phyloP scores from a whole-genome alignment of 805 yeast species.

The Yamadazyma takamatsuzukensis region DNA sequence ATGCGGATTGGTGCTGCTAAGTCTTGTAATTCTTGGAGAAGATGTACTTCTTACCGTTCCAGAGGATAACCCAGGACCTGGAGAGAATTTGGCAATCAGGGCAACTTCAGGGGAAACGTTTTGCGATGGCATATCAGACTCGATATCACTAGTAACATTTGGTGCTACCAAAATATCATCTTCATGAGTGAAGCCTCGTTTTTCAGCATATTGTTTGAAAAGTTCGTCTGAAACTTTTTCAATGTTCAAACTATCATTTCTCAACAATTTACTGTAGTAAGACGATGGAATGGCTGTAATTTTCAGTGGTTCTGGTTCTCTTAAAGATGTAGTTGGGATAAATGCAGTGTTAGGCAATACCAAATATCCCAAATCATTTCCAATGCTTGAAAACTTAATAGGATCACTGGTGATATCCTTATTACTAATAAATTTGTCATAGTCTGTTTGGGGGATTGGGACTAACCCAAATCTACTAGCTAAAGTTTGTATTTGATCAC shows the following conservation, averaged over 20 bases:
- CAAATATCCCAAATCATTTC: constrained; percentile 45
- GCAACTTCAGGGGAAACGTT: constrained; percentile 8
- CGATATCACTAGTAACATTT: constrained; percentile 7
- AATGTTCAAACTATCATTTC: constrained; percentile 40
- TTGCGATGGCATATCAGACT: constrained; percentile 1
- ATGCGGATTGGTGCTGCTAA: constrained; percentile 16
- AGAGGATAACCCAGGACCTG: constrained; percentile 3
- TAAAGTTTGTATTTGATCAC: constrained; percentile 13
- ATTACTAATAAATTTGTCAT: constrained; percentile 6
- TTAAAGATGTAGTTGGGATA: constrained; percentile 59
- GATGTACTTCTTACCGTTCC: constrained; percentile 1
- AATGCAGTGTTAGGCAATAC: constrained; percentile 58
- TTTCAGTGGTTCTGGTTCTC: constrained; percentile 50
- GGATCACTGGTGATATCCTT: constrained; percentile 15
- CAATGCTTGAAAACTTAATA: constrained; percentile 31
- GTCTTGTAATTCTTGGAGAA: not conserved
- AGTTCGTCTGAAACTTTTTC: constrained; percentile 45
- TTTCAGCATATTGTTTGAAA: constrained; percentile 43
- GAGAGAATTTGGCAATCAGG: constrained; percentile 11
- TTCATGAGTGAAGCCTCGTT: constrained; percentile 44
- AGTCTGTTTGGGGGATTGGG: constrained; percentile 11
- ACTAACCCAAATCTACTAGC: constrained; percentile 41
- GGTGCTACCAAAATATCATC: constrained; percentile 19
- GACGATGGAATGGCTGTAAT: constrained; percentile 63
- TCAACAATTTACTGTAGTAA: constrained; percentile 57